phyloP scores from a whole-genome alignment of 2,329 filamentous ascomycete genomes.

The Botrytis tulipae region DNA sequence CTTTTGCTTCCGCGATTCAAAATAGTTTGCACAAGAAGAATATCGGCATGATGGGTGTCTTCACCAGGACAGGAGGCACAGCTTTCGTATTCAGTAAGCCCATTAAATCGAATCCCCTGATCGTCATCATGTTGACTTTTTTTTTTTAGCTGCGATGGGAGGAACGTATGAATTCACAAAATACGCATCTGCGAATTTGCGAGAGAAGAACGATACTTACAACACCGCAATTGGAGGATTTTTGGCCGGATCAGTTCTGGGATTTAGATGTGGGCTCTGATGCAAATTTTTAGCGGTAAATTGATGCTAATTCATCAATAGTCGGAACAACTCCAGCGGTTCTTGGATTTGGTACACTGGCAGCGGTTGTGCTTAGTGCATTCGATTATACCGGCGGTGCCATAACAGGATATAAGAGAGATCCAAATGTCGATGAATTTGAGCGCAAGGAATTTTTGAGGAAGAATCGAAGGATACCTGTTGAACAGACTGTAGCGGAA shows the following conservation, averaged over 20 bases:
- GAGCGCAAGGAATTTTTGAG: slow-evolving; percentile 60
- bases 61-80: slow-evolving; percentile 74
- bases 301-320: slow-evolving; percentile 36
- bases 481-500: slow-evolving; percentile 64
- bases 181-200: slow-evolving; percentile 65
- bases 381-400: slow-evolving; percentile 64
- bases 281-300: neutral
- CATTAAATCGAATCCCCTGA: neutral
- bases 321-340: slow-evolving; percentile 62
- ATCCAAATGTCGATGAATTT: slow-evolving; percentile 59
- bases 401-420: slow-evolving; percentile 50
- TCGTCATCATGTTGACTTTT: slow-evolving; percentile 21
- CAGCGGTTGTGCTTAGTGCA: slow-evolving; percentile 55
- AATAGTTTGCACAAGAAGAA: slow-evolving; percentile 85
- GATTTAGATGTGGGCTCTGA: slow-evolving; percentile 53
- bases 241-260: slow-evolving; percentile 60
- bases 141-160: slow-evolving; percentile 60
- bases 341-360: slow-evolving; percentile 59
- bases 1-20: slow-evolving; percentile 74
- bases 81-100: slow-evolving; percentile 62
- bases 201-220: slow-evolving; percentile 64
- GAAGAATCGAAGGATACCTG: slow-evolving; percentile 59
- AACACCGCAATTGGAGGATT: slow-evolving; percentile 66
- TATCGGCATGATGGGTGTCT: slow-evolving; percentile 74
- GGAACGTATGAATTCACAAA: slow-evolving; percentile 65